These are phyloP conservation scores for Dactylellina haptotyla DNA, from an alignment of 2,329 filamentous ascomycete genomes.

Conservation along the genomic window DNA sequence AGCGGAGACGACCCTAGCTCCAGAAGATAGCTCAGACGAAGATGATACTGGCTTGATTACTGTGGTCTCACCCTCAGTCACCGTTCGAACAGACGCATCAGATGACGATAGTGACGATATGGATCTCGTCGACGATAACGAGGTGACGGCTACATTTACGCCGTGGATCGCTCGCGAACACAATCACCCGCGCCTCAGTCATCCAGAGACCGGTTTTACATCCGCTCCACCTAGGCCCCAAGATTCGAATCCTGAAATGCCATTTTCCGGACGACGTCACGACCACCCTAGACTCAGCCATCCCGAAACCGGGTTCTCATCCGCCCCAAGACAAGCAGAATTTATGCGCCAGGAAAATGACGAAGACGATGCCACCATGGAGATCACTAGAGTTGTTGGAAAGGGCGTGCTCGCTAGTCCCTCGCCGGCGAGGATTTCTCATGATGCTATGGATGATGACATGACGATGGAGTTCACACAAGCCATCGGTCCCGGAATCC, in stretches of 20 bases:
- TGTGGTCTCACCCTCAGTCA: conserved; percentile 49
- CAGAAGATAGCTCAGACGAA: conserved; percentile 51
- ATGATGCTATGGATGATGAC: conserved; percentile 68
- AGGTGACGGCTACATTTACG: conserved; percentile 52
- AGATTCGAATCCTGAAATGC: conserved; percentile 51
- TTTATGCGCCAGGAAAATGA: conserved; percentile 61
- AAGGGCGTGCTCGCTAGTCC: conserved; percentile 62
- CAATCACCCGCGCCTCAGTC: conserved; percentile 49
- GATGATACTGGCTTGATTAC: conserved; percentile 56
- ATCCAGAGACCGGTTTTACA: conserved; percentile 52
- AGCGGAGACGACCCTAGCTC: conserved; percentile 42
- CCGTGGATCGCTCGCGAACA: conserved; percentile 50
- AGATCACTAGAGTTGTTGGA: conserved; percentile 68
- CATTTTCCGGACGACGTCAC: conserved; percentile 43
- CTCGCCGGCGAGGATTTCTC: conserved; percentile 23
- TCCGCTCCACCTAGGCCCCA: conserved; percentile 42
- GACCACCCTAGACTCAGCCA: conserved; percentile 50
- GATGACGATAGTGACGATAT: conserved; percentile 52
- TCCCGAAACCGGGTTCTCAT: conserved; percentile 49
- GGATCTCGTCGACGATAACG: conserved; percentile 49
- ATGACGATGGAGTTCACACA: conserved; percentile 83
- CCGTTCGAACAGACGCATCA: conserved; percentile 37
- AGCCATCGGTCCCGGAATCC: conserved; percentile 65
- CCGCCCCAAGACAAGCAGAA: conserved; percentile 29
- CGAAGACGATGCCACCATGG: conserved; percentile 64